A percentile compares a stretch with the other conserved stretches of the same genome.
These are phyloP conservation scores for Excoecaria cochinchinensis DNA, from an alignment of 345 rosid genomes.

Conservation along the genomic window DNA sequence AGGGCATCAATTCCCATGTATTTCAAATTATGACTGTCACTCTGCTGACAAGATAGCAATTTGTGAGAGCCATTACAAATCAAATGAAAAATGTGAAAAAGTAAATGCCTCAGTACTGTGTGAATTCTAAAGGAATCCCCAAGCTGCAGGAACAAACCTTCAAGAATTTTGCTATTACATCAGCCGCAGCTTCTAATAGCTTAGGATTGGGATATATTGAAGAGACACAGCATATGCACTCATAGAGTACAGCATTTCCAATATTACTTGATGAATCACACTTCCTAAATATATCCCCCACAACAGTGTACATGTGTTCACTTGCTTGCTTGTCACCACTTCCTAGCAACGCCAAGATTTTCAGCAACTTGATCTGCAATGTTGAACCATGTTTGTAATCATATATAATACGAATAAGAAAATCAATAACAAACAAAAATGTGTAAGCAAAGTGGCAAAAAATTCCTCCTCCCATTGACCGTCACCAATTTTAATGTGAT, in stretches of 20 bases:
- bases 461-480: background rate
- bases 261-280: slow-evolving; percentile 83
- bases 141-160: slow-evolving; percentile 53
- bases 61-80: slow-evolving; percentile 15
- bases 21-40: slow-evolving; percentile 92
- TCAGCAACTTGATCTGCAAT: slow-evolving; percentile 84
- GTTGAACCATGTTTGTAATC: slow-evolving; percentile 10
- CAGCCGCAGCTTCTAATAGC: slow-evolving; percentile 87
- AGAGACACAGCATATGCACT: slow-evolving; percentile 91
- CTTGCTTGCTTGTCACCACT: slow-evolving; percentile 96
- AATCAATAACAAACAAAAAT: background rate
- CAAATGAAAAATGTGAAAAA: background rate
- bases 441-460: no score
- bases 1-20: slow-evolving; percentile 98
- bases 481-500: background rate
- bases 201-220: slow-evolving; percentile 78
- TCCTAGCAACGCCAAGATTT: slow-evolving; percentile 88
- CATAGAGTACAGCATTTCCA: slow-evolving; percentile 89
- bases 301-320: slow-evolving; percentile 87
- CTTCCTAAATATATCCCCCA: slow-evolving; percentile 87
- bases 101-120: background rate
- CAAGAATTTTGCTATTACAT: slow-evolving; percentile 77
- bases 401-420: background rate
- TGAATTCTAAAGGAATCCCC: slow-evolving; percentile 12
- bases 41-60: slow-evolving; percentile 49